A percentile compares a stretch with the other conserved stretches of the same genome.
These are phyloP conservation scores for Lentinula edodes DNA, from an alignment of 768 basidiomycete species.

Conservation along the genomic window DNA sequence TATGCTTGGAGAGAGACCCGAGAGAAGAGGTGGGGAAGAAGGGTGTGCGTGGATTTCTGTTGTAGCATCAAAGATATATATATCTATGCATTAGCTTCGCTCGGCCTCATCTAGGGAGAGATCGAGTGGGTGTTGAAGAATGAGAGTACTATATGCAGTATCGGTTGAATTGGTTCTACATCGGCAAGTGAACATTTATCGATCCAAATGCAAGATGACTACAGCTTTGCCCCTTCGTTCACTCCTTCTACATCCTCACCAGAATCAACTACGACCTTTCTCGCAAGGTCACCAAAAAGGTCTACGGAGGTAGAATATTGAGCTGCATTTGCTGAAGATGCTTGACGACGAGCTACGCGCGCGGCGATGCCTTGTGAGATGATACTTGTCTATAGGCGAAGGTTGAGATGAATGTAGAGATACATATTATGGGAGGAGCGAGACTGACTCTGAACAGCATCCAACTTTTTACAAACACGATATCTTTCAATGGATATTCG, in stretches of 20 bases:
- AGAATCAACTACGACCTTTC: background rate
- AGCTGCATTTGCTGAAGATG: conserved; percentile 76
- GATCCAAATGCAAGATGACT: background rate
- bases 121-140: background rate
- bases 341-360: conserved; percentile 77
- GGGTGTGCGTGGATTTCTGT: too few relatives aligned
- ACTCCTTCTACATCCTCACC: background rate
- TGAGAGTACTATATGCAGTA: too few relatives aligned
- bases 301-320: conserved; percentile 20
- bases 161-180: too few relatives aligned
- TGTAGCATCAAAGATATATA: too few relatives aligned
- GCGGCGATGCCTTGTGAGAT: conserved; percentile 91
- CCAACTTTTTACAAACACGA: conserved; percentile 82
- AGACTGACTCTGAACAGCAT: conserved; percentile 70
- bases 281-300: background rate
- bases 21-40: too few relatives aligned
- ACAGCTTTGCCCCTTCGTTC: conserved; percentile 21
- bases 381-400: conserved; percentile 52
- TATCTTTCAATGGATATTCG: conserved; percentile 70
- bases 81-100: too few relatives aligned
- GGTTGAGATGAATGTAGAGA: background rate
- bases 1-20: too few relatives aligned
- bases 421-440: background rate
- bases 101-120: too few relatives aligned
- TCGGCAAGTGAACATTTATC: too few relatives aligned